Conservation (phyloP, 768 basidiomycete genomes). For the Russula ochroleuca region DNA sequence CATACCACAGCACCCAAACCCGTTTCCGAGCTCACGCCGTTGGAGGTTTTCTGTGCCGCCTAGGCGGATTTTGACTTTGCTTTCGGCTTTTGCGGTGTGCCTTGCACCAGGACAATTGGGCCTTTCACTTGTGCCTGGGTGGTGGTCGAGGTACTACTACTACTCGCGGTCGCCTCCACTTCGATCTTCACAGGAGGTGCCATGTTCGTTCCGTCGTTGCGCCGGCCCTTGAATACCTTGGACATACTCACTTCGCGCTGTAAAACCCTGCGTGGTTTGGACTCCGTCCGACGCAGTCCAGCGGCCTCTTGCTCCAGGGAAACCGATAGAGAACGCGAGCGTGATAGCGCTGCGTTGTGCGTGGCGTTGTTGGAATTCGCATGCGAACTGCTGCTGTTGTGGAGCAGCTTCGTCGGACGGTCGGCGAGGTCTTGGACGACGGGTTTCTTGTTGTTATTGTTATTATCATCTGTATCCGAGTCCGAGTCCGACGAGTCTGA, state of each 20-base stretch:
- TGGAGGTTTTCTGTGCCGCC: not conserved
- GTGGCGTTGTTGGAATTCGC: not conserved
- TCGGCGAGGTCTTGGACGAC: not conserved
- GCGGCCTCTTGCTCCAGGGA: slow-evolving; percentile 60
- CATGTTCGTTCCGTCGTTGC: slow-evolving; percentile 11
- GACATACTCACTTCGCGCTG: slow-evolving; percentile 77
- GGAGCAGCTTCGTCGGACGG: not conserved
- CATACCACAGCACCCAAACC: too few species aligned
- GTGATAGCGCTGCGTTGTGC: slow-evolving; percentile 18
- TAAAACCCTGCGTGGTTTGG: slow-evolving; percentile 47
- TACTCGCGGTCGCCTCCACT: not conserved
- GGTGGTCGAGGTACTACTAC: slow-evolving; percentile 2
- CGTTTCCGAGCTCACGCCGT: not conserved
- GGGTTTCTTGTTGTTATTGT: too few species aligned
- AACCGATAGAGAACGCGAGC: slow-evolving; percentile 48
- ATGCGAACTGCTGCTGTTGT: not conserved
- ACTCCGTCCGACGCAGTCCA: slow-evolving; percentile 36
- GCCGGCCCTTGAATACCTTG: slow-evolving; percentile 55
- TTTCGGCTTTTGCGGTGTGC: slow-evolving; percentile 29
- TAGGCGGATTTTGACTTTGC: slow-evolving; percentile 6
- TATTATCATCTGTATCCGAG: not conserved
- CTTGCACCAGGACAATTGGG: slow-evolving; percentile 30
- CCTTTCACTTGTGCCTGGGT: slow-evolving; percentile 26
- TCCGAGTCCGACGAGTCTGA: slow-evolving; percentile 8
- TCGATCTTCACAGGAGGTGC: slow-evolving; percentile 29